A percentile compares a stretch with the other conserved stretches of the same genome.
Conservation (phyloP, 768 basidiomycete genomes). For the Leccinum ochraceum region DNA sequence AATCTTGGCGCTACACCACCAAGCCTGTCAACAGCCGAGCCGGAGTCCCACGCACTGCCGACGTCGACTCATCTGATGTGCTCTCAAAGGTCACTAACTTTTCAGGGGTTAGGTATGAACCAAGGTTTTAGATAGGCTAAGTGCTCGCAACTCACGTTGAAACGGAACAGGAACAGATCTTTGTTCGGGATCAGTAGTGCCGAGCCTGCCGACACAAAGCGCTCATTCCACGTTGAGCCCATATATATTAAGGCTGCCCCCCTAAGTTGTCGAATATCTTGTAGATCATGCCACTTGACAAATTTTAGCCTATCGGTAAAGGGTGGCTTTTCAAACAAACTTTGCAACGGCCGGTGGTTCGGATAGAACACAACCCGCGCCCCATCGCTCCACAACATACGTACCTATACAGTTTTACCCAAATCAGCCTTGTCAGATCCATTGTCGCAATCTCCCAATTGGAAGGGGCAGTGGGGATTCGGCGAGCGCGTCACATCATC, state of each 20-base stretch:
- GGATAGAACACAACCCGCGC: background rate
- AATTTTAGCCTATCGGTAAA: background rate
- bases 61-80: background rate
- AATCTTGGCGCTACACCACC: constrained; percentile 3
- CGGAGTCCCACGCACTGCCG: constrained; percentile 25
- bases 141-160: background rate
- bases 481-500: background rate
- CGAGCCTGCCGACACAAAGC: background rate
- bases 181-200: constrained; percentile 13
- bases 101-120: constrained; percentile 2
- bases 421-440: background rate
- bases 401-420: constrained; percentile 1
- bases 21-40: constrained; percentile 16
- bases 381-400: constrained; percentile 17
- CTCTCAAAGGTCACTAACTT: background rate
- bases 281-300: constrained; percentile 15
- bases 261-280: background rate
- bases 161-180: background rate
- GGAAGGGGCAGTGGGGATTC: background rate
- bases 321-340: background rate
- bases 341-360: background rate
- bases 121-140: too few relatives aligned
- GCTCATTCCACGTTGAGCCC: constrained; percentile 9
- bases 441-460: background rate
- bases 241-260: constrained; percentile 6